Evolutionary conservation across 1,139 yeast genomes (phyloP), one percentile per base, ranked within the genome.

Genomic region (Ogataea hybrid): DNA sequence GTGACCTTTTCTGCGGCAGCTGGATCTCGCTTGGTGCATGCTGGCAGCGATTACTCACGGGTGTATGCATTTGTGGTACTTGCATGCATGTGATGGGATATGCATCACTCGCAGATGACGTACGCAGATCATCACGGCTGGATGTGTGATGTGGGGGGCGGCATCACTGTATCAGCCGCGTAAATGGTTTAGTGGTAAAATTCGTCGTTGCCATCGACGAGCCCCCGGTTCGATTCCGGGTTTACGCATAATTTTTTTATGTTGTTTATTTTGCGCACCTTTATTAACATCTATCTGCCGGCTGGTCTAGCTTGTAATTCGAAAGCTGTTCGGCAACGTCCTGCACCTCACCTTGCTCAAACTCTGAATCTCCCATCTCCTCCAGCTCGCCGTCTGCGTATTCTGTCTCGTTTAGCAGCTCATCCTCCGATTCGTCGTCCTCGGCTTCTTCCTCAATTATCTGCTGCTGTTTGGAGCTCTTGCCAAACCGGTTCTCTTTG

Each of bases 371-470:
- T 11, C 16, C 36, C 45, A 9, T 31, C 39, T 22, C 36, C 20
- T 45, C 49, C 18, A 42, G 35, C 25, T 41, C 47, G 12, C 31
- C 46, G 20, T 46, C 49, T 14, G 43, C 52, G 6, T 46, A 30
- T 9, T 42, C 45, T 6, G 29, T 28, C 23, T 35, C 45, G 25
- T 31, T 29, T 8, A 33, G 47, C 7, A 37, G 44, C 2, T 44
- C 39, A 8, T 45, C 57, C 28, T 54, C 54, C 28, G 20, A 18
- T 7, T 6, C 7, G 6, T 43, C 39, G 10, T 45, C 57, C 28
- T 54, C 54, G 28, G 33, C 40, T 37, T 63, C 67, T 42, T 66
- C 71, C 39, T 64, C 68, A 28, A 65, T 64, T 2, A 61, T 59
- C 22, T 56, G 53, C 17, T 58, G 53, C 41, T 53, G 49, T 46